Base-by-base conservation (phyloP, 1,284 basidiomycete genomes). In the Takashimella tepidaria region DNA sequence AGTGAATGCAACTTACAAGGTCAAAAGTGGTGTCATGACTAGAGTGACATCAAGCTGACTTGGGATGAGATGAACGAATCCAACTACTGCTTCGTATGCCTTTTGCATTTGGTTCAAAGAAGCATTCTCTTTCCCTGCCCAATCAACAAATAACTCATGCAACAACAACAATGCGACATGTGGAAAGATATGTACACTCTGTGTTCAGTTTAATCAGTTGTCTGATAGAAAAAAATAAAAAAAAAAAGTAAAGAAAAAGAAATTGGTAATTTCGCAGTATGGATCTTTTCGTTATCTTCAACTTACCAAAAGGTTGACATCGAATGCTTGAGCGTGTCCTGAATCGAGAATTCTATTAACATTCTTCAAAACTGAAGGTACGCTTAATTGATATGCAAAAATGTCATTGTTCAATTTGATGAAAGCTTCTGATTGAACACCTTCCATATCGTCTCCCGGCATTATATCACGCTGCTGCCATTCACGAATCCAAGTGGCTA, bases 1-100 rank as follows among this genome's bases (percentile, higher is more conserved):
- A n/a, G n/a, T n/a, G n/a, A n/a, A n/a, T n/a, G n/a, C n/a, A 5
- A 63, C 66, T 63, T 55, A 71, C 68, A 71, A 66, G 20, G 56
- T 53, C n/a, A 68, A 54, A 0, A 68, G 23, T 1, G 68, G 57
- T 4, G 66, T 69, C 21, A 69, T 46, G 37, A 72, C 41, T 19
- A 64, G 44, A 5, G 63, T 53, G n/a, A 72, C 47, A 45, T 74
- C 70, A 21, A 72, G 53, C 51, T 70, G 70, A 19, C 63, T 64
- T 1, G 72, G 72, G 21, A 74, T 63, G 13, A 70, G 56, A 47
- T 74, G 67, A 10, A 72, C 50, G n/a, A 69, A 44, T 4, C 62
- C 61, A 10, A 70, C 54, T 19, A 67, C 59, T 2, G 56, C 61
- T 46, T 71, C 66, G 46, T 63, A 69, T 0, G 61, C 58, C 43